Evolutionary conservation across 2,329 filamentous ascomycete species (phyloP), one percentile per base, ranked within the genome.

Genomic region (Chrysoporthe austroafricana): DNA sequence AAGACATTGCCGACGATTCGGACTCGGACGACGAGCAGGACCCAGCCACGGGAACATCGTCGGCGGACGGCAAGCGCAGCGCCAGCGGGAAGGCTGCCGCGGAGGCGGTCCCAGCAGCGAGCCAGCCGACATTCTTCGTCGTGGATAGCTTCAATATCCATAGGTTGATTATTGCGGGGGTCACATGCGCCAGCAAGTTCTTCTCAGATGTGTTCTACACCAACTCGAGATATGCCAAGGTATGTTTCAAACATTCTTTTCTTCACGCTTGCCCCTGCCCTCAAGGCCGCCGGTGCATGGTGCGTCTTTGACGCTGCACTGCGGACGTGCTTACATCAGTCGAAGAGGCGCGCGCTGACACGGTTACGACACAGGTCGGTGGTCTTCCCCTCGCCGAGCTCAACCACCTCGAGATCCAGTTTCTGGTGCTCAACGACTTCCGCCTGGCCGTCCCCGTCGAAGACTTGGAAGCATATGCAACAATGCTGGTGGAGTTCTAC

Each of bases 91-190:
- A 50, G 46, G 21, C 34, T 21, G 18, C 50, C 43, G 16, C 39
- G 9, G 66, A 56, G 3, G n/a, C 44, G 7, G 63, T 74, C 16
- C 74, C 79, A 13, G 73, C 76, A 58, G 50, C 61, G 39, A 52
- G 56, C 39, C 72, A 74, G n/a, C 83, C 84, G 5, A 87, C 86
- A 9, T 88, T 87, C 69, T 98, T 99, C 76, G 95, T 98, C 52
- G 96, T 98, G 13, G 96, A 99, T 80, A 98, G 96, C 81, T 99
- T 96, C 83, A 99, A 99, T 80, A 98, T 99, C 71, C 96, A 99
- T 77, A 90, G 96, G 66, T 84, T 99, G 66, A 94, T 98, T 65
- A 99, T 99, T 77, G 93, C 96, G 2, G 96, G 95, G 46, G 96
- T 99, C 57, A 99, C 96, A 3, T 98, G 96, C 79, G 94, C 96